Evolutionary conservation across 2,329 filamentous ascomycete species (phyloP), one percentile per base, ranked within the genome.

Genomic region (Paraconiothyrium brasiliense): DNA sequence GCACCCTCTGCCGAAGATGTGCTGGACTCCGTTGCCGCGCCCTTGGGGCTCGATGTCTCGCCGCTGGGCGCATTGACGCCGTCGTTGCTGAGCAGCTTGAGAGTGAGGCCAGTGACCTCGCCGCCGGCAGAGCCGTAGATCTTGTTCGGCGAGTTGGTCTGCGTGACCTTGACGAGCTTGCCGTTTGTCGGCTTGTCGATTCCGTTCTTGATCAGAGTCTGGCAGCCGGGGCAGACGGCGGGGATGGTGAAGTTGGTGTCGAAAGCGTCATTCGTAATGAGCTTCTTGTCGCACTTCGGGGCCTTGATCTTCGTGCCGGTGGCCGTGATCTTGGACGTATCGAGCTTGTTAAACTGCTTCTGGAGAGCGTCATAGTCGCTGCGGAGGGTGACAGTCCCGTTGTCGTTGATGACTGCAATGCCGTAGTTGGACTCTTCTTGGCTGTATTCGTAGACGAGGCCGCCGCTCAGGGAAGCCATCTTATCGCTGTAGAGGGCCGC

Each of bases 201-300:
- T 64, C 94, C 94, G 52, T 90, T 87, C 67, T 92, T 84, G 75
- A 97, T 94, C 72, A 97, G 84, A 49, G 89, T 83, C 43, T 89
- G 89, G 67, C 89, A 91, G 4, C 86, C 82, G 13, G 93, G 93
- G 6, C 87, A 83, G 3, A 75, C 62, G 73, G 80, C 51, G 91
- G 94, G 94, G 60, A 97, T 82, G 49, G 89, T 90, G 82, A 97
- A 98, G 84, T 92, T 90, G 77, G 82, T 89, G 79, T 86, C 86
- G 84, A 97, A 97, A 64, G 84, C 86, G 37, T 69, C 64, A 62
- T 85, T 80, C 66, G 83, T 82, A 80, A 97, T 94, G 57, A 97
- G 83, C 62, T 82, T 85, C 35, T 83, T 62, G 65, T 81, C 81
- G 83, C 94, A 97, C 59, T 79, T 83, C 37, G 91, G 89, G 3